Percentiles rank a stretch among this genome's conserved stretches.
These are phyloP conservation scores for Paramyrothecium roridum DNA, from an alignment of 2,329 filamentous ascomycete genomes.

Conservation along the genomic window DNA sequence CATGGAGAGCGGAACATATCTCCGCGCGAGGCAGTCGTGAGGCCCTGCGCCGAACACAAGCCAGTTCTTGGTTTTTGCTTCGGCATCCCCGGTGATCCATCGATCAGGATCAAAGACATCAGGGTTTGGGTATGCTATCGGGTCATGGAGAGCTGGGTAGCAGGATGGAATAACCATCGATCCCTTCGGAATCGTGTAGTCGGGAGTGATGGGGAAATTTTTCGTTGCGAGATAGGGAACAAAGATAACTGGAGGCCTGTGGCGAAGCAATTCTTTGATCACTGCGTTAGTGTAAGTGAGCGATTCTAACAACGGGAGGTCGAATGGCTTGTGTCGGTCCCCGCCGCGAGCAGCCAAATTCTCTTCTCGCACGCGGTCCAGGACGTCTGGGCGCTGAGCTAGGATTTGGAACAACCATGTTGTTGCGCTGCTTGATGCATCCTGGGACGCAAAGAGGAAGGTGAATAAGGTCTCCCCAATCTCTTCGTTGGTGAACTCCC, in stretches of 20 bases:
- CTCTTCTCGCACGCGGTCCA: slow-evolving; percentile 41
- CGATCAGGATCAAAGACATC: slow-evolving; percentile 47
- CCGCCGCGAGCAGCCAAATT: slow-evolving; percentile 41
- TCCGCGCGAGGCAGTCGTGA: slow-evolving; percentile 46
- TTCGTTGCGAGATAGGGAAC: slow-evolving; percentile 49
- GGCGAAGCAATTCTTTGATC: slow-evolving; percentile 49
- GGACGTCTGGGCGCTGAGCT: slow-evolving; percentile 46
- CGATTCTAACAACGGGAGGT: slow-evolving; percentile 43
- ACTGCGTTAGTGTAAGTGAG: slow-evolving; percentile 50
- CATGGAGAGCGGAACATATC: slow-evolving; percentile 48
- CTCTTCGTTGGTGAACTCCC: slow-evolving; percentile 46
- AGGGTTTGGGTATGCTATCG: slow-evolving; percentile 41
- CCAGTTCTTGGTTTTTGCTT: slow-evolving; percentile 49
- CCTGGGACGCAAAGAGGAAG: slow-evolving; percentile 51
- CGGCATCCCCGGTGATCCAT: slow-evolving; percentile 49
- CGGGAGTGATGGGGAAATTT: slow-evolving; percentile 40
- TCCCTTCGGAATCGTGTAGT: slow-evolving; percentile 47
- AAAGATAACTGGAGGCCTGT: slow-evolving; percentile 51
- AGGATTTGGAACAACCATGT: slow-evolving; percentile 51
- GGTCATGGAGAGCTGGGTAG: slow-evolving; percentile 49
- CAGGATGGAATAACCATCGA: slow-evolving; percentile 48
- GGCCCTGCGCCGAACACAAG: slow-evolving; percentile 49
- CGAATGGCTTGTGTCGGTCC: slow-evolving; percentile 34
- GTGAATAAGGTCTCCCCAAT: slow-evolving; percentile 49
- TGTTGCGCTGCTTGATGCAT: slow-evolving; percentile 50